Conservation (phyloP, 352 stramenopile species). For the Pseudoperonospora humuli region DNA sequence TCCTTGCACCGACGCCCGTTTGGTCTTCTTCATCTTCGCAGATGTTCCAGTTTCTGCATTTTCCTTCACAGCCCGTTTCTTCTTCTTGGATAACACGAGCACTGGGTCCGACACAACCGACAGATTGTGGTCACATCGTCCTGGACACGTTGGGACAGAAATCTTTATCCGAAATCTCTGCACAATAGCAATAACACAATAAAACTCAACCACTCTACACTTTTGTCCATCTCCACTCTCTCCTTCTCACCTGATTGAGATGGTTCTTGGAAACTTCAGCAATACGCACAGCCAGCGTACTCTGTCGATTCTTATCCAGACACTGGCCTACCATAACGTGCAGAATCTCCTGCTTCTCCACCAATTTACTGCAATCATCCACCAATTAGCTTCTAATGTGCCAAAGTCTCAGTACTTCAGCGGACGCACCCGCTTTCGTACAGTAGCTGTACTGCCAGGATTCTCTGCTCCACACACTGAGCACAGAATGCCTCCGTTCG, state of each 20-base stretch:
- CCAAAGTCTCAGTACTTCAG: not conserved
- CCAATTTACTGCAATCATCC: conserved; percentile 32
- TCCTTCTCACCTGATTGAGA: conserved; percentile 51
- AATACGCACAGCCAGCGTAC: conserved; percentile 51
- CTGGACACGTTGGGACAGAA: conserved; percentile 32
- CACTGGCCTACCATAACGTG: conserved; percentile 53
- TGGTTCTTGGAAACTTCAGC: conserved; percentile 82
- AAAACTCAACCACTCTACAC: not conserved
- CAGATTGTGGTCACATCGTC: conserved; percentile 10
- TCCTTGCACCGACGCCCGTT: conserved; percentile 8
- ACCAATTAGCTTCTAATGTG: conserved; percentile 1
- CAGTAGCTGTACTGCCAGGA: conserved; percentile 53
- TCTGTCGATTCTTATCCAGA: conserved; percentile 47
- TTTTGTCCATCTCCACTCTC: not conserved
- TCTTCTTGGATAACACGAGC: conserved; percentile 65
- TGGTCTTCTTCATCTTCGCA: conserved; percentile 41
- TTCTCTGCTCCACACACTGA: conserved; percentile 40
- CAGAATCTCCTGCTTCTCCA: conserved; percentile 74
- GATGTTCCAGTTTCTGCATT: conserved; percentile 26
- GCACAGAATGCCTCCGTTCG: conserved; percentile 24
- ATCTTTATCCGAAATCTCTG: conserved; percentile 60
- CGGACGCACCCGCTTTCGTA: conserved; percentile 54
- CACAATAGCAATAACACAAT: not conserved
- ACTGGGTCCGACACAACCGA: conserved; percentile 43
- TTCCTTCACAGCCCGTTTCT: conserved; percentile 55